Percentiles rank a stretch among this genome's conserved stretches.
phyloP scores from a whole-genome alignment of 257 asterid genomes.

The Solanum piurae region DNA sequence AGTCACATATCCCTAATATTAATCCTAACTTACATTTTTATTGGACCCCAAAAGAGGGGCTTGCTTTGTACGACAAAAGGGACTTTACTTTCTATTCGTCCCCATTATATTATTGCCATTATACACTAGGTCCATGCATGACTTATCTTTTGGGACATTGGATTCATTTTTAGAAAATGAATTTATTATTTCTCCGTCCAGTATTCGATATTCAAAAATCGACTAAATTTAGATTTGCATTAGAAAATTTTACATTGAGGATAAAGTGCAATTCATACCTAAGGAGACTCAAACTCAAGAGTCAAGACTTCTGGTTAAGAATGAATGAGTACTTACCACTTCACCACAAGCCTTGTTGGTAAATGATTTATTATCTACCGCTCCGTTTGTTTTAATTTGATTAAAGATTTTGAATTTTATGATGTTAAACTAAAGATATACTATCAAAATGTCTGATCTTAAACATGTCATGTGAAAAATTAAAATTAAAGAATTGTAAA shows the following conservation, averaged over 20 bases:
- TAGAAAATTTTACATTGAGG: too few relatives aligned
- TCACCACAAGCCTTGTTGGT: too few relatives aligned
- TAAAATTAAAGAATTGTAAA: not conserved
- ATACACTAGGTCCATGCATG: not conserved
- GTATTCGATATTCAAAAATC: too few relatives aligned
- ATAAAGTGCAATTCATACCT: too few relatives aligned
- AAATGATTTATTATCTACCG: too few relatives aligned
- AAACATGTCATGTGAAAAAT: not conserved
- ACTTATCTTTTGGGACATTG: not conserved
- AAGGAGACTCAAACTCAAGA: too few relatives aligned
- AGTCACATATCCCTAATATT: not conserved
- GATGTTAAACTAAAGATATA: not conserved
- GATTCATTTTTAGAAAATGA: not conserved
- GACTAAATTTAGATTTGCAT: too few relatives aligned
- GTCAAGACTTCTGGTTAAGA: fast-evolving
- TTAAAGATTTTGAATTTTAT: not conserved
- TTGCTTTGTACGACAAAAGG: not conserved
- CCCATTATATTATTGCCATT: not conserved
- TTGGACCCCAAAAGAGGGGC: not conserved
- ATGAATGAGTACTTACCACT: too few relatives aligned
- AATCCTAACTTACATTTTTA: not conserved
- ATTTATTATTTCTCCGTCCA: not conserved
- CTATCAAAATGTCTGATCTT: too few relatives aligned
- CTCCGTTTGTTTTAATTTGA: too few relatives aligned
- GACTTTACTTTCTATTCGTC: not conserved